These are phyloP conservation scores for Botrytis galanthina DNA, from an alignment of 2,329 filamentous ascomycete genomes.

Conservation along the genomic window DNA sequence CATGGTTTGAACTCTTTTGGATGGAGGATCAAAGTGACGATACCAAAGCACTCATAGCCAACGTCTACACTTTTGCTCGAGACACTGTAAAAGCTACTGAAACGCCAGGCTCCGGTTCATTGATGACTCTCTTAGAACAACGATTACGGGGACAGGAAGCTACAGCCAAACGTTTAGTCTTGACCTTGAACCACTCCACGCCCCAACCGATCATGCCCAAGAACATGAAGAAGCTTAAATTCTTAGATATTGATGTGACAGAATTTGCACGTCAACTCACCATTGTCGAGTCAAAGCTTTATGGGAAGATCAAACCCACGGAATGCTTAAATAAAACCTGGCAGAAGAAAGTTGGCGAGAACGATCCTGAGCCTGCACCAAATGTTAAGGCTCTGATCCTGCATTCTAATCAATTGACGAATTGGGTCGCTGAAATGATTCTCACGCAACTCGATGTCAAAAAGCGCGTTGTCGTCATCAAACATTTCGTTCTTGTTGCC, in stretches of 20 bases:
- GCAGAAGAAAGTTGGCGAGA: conserved; percentile 88
- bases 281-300: conserved; percentile 91
- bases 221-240: conserved; percentile 99
- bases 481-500: conserved; percentile 94
- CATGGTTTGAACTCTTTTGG: conserved; percentile 98
- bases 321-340: conserved; percentile 98
- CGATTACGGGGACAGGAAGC: conserved; percentile 84
- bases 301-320: conserved; percentile 91
- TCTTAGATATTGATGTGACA: conserved; percentile 90
- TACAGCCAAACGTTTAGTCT: conserved; percentile 78
- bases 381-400: conserved; percentile 96
- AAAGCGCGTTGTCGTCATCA: conserved; percentile 94
- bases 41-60: conserved; percentile 78
- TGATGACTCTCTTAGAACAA: conserved; percentile 87
- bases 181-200: conserved; percentile 78
- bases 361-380: conserved; percentile 79
- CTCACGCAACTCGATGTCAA: conserved; percentile 91
- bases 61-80: conserved; percentile 86
- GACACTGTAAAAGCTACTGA: conserved; percentile 92
- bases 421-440: conserved; percentile 99
- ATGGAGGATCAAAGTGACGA: conserved; percentile 90
- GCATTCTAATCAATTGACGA: conserved; percentile 97
- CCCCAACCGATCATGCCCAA: conserved; percentile 91
- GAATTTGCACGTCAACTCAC: conserved; percentile 98
- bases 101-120: conserved; percentile 79